Conservation (phyloP, 129 eudicot species). For the Helichrysum umbraculigerum region DNA sequence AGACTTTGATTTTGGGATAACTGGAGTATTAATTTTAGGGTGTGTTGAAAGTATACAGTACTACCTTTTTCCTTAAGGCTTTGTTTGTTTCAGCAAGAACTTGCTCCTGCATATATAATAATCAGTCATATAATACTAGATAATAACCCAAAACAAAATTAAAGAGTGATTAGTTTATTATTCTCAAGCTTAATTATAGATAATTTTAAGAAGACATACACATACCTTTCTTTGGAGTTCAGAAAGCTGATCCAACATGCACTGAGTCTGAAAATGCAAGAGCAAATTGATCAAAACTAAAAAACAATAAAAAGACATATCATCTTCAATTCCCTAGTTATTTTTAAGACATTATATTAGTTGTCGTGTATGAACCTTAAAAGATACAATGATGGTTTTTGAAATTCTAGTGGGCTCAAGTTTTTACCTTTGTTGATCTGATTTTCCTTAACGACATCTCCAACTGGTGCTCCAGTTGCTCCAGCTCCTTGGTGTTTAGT, state of each 20-base stretch:
- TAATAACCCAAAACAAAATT: background rate
- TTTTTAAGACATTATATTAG: background rate
- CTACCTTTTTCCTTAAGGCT: conserved; percentile 50
- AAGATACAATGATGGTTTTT: background rate
- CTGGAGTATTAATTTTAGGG: background rate
- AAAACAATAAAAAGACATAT: background rate
- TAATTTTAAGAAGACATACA: background rate
- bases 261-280: conserved; percentile 45
- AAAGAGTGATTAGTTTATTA: background rate
- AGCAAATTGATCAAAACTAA: conserved; percentile 15
- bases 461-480: conserved; percentile 59
- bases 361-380: background rate
- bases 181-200: background rate
- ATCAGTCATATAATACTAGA: background rate
- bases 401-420: background rate
- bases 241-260: conserved; percentile 55
- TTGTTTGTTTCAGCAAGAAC: conserved; percentile 58
- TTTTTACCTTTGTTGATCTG: conserved; percentile 59
- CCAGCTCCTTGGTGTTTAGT: conserved; percentile 49
- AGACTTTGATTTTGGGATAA: background rate
- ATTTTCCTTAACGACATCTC: conserved; percentile 57
- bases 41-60: background rate
- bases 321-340: background rate
- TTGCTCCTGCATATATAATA: conserved; percentile 45
- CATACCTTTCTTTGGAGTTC: conserved; percentile 63